A percentile compares a stretch with the other conserved stretches of the same genome.
Evolutionary conservation across 306 rosid species (phyloP).

Genomic region (Quercus gilva): DNA sequence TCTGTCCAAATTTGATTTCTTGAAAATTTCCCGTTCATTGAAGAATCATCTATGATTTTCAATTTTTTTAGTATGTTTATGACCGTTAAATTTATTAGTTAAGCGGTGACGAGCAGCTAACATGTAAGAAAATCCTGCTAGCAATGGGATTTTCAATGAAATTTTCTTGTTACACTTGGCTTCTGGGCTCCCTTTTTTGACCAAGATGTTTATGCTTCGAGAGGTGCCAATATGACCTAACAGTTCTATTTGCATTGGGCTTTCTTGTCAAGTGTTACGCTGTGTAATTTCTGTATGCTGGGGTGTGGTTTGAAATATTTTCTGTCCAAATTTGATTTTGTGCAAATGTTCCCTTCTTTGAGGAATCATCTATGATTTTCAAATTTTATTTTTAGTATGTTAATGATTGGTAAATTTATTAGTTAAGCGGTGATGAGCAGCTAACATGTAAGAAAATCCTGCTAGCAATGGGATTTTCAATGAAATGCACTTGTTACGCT

Average conservation of each 20-base stretch:
- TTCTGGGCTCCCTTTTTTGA: constrained; percentile 30
- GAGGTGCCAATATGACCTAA: too few species aligned
- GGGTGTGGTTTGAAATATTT: too few species aligned
- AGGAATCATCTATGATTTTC: too few species aligned
- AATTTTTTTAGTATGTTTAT: too few species aligned
- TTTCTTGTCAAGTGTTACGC: too few species aligned
- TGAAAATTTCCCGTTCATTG: too few species aligned
- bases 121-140: constrained; percentile 35
- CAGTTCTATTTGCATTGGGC: too few species aligned
- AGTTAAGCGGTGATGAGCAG: constrained; percentile 41
- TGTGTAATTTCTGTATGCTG: too few species aligned
- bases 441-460: constrained; percentile 42
- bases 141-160: constrained; percentile 37
- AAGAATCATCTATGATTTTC: too few species aligned
- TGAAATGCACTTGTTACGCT: constrained; percentile 53
- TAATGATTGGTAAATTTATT: not conserved
- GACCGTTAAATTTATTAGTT: not conserved
- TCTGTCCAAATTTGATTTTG: not conserved
- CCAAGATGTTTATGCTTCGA: not conserved
- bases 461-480: constrained; percentile 25
- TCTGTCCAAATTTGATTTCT: too few species aligned
- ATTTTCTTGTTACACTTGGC: constrained; percentile 49
- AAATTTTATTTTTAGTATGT: too few species aligned
- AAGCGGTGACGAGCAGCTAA: constrained; percentile 46
- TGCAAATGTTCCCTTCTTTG: too few species aligned